Evolutionary conservation across 139 green algal genomes (phyloP), one percentile per base, ranked within the genome.

Genomic region (Picochlorum sp.): DNA sequence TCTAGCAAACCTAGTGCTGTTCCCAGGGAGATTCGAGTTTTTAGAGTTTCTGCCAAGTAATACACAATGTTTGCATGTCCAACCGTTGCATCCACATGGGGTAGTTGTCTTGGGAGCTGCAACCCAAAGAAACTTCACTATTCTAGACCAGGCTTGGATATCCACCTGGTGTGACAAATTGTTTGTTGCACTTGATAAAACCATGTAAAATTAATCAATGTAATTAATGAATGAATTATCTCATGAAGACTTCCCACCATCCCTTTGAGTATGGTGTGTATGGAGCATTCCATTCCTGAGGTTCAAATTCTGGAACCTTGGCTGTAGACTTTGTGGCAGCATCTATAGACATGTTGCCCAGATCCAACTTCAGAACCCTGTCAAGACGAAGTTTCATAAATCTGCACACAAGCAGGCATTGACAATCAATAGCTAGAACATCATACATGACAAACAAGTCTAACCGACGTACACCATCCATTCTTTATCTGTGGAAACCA

Each of bases 361-460:
- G 68, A 47, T 91, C 78, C 32, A 92, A 60, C 50, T 83, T 72
- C 56, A 96, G 71, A 49, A 95, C 88, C 28, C 88, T 82, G 80
- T 96, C 89, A 58, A 96, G 67, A 47, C 89, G 83, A 65, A 95
- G 78, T 82, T 91, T 93, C 88, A 96, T 95, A 82, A 94, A 96
- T 20, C 87, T 95, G 83, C 21, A 59, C 15, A 15, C 3, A 59
- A 30, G 6, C 15, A 62, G 5, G 16, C 10, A 62, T 9, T 21
- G 30, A 46, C 38, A 21, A 38, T 37, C 34, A 41, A 54, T 10
- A 68, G 6, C 30, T 49, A n/a, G 26, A 7, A 26, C 26, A 45
- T 28, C 26, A 15, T 16, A 44, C 15, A 24, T 30, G 38, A 20
- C 21, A 26, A 32, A 50, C 60, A 41, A 10, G 8, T 41, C 34